Evolutionary conservation across 805 yeast species (phyloP), one percentile per base, ranked within the genome.

Genomic region (Candida awuae): DNA sequence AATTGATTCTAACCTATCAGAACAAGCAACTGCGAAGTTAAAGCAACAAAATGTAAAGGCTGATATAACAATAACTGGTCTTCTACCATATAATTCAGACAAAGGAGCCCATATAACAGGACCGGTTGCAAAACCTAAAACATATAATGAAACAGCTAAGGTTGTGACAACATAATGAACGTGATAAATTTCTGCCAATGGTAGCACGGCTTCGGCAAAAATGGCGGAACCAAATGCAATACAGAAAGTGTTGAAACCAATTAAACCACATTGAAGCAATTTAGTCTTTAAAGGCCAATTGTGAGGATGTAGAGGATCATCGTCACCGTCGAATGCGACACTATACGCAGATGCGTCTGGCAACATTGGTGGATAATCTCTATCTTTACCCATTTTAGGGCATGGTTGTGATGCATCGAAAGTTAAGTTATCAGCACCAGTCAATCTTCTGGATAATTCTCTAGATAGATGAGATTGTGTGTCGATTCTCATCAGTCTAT

Each of bases 101-200:
- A 83, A 56, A 4, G 95, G 95, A 19, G 92, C 96, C 86, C 92
- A 88, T 27, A 85, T 53, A 36, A 88, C 67, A 4, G 97, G 97
- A 15, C 97, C 96, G 1, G 85, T 71, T 1, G 96, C 97, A 61
- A 87, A 90, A 9, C 97, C 97, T 30, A 86, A 59, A n/a, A 88
- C 96, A 52, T 75, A 88, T 19, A 87, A 66, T 0, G 96, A 77
- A 8, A 86, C 71, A 41, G 85, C 83, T 34, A 90, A 67, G 17
- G 84, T 71, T 12, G 82, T 80, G n/a, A 78, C 88, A 9, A 77
- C 82, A 6, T 53, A 45, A 30, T 83, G 80, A 34, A 88, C 76
- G 42, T 73, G 73, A 59, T 59, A 88, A 29, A 68, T 60, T 35
- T 48, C 62, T 46, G 71, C 58, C 23, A 86, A 52, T 16, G 59